phyloP scores from a whole-genome alignment of 192 early-diverging fungal species.

The Coemansia sp. region DNA sequence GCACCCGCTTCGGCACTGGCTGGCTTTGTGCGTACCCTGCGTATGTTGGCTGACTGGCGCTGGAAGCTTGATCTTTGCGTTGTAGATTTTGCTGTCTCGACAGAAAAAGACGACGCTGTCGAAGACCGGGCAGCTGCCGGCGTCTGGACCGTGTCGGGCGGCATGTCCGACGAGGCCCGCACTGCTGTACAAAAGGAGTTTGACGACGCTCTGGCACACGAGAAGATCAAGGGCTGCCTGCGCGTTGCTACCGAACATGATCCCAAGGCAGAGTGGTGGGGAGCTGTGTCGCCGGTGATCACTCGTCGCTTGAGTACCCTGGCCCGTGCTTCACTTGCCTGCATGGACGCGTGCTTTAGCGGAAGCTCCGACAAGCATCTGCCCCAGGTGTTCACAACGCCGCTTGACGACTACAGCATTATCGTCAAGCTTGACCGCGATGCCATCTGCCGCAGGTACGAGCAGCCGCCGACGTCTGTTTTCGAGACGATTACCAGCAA shows the following conservation, averaged over 20 bases:
- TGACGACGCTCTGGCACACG: conserved; percentile 54
- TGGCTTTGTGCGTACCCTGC: conserved; percentile 77
- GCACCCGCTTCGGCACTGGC: conserved; percentile 65
- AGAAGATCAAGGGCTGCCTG: conserved; percentile 16
- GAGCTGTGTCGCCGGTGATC: conserved; percentile 29
- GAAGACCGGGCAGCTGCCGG: conserved; percentile 5
- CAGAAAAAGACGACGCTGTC: conserved; percentile 50
- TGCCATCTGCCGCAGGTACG: conserved; percentile 60
- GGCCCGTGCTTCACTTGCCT: conserved; percentile 63
- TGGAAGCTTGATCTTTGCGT: conserved; percentile 76
- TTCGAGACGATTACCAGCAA: conserved; percentile 24
- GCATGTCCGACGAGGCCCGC: conserved; percentile 21
- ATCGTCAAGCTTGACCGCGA: conserved; percentile 66
- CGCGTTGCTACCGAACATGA: conserved; percentile 40
- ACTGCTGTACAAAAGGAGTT: conserved; percentile 47
- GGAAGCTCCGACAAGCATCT: conserved; percentile 24
- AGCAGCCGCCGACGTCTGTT: conserved; percentile 56
- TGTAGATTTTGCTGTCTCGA: conserved; percentile 73
- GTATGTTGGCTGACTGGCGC: conserved; percentile 70
- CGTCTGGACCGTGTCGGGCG: conserved; percentile 17
- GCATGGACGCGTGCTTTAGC: conserved; percentile 44
- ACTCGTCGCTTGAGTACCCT: conserved; percentile 59
- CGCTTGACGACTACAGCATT: conserved; percentile 75
- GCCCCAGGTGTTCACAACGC: conserved; percentile 73
- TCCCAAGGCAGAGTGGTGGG: conserved; percentile 37